Base-by-base conservation (phyloP, 1,284 basidiomycete genomes). In the Rhodotorula glutinis region DNA sequence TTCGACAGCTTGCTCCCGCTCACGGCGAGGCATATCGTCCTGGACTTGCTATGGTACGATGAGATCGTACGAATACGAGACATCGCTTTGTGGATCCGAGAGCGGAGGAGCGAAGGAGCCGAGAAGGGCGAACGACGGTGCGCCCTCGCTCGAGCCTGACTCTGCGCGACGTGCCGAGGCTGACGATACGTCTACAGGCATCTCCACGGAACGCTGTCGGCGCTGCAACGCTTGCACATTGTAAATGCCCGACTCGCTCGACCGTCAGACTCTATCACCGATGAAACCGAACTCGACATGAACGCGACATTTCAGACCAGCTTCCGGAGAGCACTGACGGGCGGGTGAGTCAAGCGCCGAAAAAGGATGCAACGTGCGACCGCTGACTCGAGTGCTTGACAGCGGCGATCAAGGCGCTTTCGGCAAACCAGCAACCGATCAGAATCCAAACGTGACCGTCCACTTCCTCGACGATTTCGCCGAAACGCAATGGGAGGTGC, bases 11-110 rank as follows among this genome's bases (percentile, higher is more conserved):
- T 98, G 27, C 81, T 98, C 29, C 88, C 88, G 4, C 88, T 91
- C 29, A 80, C 96, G 44, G 91, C 93, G 73, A 83, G 92, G 49
- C 94, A 98, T 78, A 83, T 98, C 41, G 86, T 97, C 53, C 88
- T 97, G 85, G 91, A 91, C 77, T 78, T 93, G 60, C 82, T 98
- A 14, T 99, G 96, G 91, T 84, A 95, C 11, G 91, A 97, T 75
- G 85, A 85, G 21, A 82, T 89, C 0, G 85, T 96, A 53, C 81
- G 85, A 13, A 41, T 70, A 4, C 60, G 40, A 3, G 90, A 91
- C 1, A 86, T 96, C 82, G 82, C 86, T n/a, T 85, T 87, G 4
- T 92, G 94, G 88, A 86, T 94, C 27, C 85, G 79, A n/a, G 66
- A 71, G 40, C 44, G 69, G 21, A 74, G 74, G 44, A 77, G 88